Percentiles rank a stretch among this genome's conserved stretches.
phyloP scores from a whole-genome alignment of 305 asterid genomes.

The Ilex paraguariensis region DNA sequence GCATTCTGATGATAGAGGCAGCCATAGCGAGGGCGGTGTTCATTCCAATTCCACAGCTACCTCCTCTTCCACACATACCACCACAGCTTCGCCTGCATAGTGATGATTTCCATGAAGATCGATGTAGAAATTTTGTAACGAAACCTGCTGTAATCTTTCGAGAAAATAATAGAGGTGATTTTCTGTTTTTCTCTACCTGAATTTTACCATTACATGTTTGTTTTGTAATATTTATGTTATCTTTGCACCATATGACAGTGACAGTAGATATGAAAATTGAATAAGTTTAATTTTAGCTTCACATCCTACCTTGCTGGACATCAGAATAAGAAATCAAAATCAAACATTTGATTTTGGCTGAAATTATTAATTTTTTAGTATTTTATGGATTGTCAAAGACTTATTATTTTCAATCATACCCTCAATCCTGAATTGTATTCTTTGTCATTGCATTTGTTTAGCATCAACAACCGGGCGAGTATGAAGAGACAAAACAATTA shows the following conservation, averaged over 20 bases:
- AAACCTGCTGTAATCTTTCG: conserved; percentile 1
- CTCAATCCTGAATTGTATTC: no score
- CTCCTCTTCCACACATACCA: conserved; percentile 46
- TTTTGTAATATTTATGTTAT: conserved; percentile 3
- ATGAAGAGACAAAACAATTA: no score
- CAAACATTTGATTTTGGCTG: no score
- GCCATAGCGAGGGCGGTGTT: conserved; percentile 31
- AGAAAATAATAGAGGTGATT: conserved; percentile 9
- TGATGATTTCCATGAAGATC: conserved; percentile 21
- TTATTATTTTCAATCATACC: no score
- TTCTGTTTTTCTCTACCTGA: conserved; percentile 7
- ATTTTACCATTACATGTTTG: not conserved
- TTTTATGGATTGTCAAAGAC: no score
- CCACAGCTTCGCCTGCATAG: conserved; percentile 38
- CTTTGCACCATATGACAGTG: conserved; percentile 18
- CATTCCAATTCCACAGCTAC: conserved; percentile 43
- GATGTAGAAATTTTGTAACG: conserved; percentile 22
- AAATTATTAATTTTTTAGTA: no score
- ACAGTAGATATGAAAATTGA: conserved; percentile 13
- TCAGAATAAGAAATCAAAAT: not conserved
- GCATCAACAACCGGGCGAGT: no score
- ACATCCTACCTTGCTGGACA: conserved; percentile 17
- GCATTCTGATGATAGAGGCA: conserved; percentile 22
- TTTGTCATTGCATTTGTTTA: no score
- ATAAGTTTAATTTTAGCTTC: conserved; percentile 17